Conservation (phyloP, 495 filamentous ascomycete genomes). For the Penicillium roqueforti region DNA sequence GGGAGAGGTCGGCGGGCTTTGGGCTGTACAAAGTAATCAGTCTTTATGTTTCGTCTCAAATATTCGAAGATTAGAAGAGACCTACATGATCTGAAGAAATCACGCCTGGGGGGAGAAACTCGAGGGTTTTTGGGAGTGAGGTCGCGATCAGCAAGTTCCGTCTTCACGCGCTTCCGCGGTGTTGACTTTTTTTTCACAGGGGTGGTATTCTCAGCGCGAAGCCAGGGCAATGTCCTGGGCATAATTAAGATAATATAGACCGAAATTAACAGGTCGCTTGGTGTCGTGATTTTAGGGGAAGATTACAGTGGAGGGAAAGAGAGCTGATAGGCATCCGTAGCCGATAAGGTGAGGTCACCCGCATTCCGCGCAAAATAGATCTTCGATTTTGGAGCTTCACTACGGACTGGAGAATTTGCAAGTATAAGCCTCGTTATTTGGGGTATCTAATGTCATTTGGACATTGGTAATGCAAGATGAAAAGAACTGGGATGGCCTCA, state of each 20-base stretch:
- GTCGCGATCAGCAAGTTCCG: slow-evolving; percentile 16
- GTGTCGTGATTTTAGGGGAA: not conserved
- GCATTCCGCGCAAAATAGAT: not conserved
- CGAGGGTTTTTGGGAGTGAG: slow-evolving; percentile 15
- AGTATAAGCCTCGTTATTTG: slow-evolving; percentile 8
- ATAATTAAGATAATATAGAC: slow-evolving; percentile 18
- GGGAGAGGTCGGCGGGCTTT: slow-evolving; percentile 40
- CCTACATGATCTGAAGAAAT: slow-evolving; percentile 41
- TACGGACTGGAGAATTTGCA: not conserved
- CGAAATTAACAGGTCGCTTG: not conserved
- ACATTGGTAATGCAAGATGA: slow-evolving; percentile 13
- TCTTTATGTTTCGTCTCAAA: not conserved
- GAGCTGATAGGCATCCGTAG: slow-evolving; percentile 8
- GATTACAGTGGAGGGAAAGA: not conserved
- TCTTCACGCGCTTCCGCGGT: slow-evolving; percentile 27
- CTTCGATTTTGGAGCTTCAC: not conserved
- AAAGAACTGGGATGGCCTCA: slow-evolving; percentile 2
- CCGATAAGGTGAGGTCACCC: slow-evolving; percentile 30
- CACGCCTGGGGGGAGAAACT: slow-evolving; percentile 14
- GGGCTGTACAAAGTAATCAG: slow-evolving; percentile 23
- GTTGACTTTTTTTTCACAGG: slow-evolving; percentile 19
- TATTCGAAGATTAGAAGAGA: not conserved
- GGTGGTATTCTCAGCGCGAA: slow-evolving; percentile 8
- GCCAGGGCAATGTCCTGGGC: slow-evolving; percentile 46
- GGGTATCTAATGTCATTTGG: slow-evolving; percentile 22